These are phyloP conservation scores for Neckera pumila DNA, from an alignment of 225 moss, liverwort and hornwort genomes.

Conservation along the genomic window DNA sequence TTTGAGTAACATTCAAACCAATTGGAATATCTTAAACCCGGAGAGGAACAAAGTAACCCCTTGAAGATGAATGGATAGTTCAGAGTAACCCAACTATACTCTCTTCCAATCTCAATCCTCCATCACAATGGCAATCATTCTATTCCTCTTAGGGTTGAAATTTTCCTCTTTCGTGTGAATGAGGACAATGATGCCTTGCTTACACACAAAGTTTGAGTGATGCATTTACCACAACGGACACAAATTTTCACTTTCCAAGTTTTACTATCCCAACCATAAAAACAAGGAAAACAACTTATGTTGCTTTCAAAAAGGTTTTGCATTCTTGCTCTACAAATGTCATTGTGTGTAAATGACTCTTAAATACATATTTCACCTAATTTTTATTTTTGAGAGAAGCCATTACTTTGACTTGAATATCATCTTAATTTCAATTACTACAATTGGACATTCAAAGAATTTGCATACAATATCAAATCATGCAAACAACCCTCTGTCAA, in stretches of 20 bases:
- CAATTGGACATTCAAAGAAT: too few relatives aligned
- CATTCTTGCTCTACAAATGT: too few relatives aligned
- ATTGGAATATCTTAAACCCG: background rate
- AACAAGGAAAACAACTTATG: rapidly evolving
- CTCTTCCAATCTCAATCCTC: background rate
- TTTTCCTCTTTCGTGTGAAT: too few relatives aligned
- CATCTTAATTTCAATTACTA: background rate
- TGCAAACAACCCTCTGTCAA: background rate
- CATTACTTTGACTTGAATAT: rapidly evolving
- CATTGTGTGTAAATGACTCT: background rate
- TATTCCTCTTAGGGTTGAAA: background rate
- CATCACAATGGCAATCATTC: rapidly evolving
- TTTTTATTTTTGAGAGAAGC: background rate
- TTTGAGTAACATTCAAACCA: background rate
- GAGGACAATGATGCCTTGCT: too few relatives aligned
- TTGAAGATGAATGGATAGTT: rapidly evolving
- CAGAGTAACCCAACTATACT: background rate
- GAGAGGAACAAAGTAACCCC: background rate
- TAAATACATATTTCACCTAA: background rate
- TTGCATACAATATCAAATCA: background rate
- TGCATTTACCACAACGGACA: background rate
- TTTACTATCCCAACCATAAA: background rate
- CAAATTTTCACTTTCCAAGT: background rate
- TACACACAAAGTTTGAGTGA: background rate
- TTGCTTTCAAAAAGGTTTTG: too few relatives aligned